These are phyloP conservation scores for Penicillium sp. DNA, from an alignment of 2,329 filamentous ascomycete genomes.

Conservation along the genomic window DNA sequence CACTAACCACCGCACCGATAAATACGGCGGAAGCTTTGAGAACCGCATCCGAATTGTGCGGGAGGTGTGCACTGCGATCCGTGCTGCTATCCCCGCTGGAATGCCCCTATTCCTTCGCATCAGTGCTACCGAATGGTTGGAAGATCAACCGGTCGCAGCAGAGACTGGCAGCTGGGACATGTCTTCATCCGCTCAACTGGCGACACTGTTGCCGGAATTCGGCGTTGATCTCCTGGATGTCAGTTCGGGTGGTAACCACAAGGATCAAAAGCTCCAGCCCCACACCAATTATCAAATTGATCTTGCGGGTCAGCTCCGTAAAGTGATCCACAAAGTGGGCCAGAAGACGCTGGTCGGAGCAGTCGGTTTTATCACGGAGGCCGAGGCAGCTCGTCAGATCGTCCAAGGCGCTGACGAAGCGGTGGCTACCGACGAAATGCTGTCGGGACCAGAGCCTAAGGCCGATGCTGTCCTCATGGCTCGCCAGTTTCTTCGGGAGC, in stretches of 20 bases:
- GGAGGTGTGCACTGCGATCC: slow-evolving; percentile 62
- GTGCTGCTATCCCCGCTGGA: slow-evolving; percentile 60
- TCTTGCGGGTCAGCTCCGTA: slow-evolving; percentile 48
- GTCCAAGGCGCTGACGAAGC: slow-evolving; percentile 38
- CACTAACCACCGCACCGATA: slow-evolving; percentile 64
- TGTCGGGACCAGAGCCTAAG: slow-evolving; percentile 29
- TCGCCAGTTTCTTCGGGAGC: slow-evolving; percentile 56
- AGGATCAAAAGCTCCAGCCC: slow-evolving; percentile 44
- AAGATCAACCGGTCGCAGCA: slow-evolving; percentile 38
- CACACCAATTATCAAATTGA: slow-evolving; percentile 53
- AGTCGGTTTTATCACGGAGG: slow-evolving; percentile 55
- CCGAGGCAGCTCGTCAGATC: slow-evolving; percentile 51
- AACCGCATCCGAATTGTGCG: slow-evolving; percentile 67
- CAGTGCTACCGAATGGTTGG: slow-evolving; percentile 71
- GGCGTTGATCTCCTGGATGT: slow-evolving; percentile 50
- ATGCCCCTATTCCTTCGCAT: slow-evolving; percentile 73
- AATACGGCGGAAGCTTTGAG: slow-evolving; percentile 51
- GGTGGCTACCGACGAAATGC: slow-evolving; percentile 23
- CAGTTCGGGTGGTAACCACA: slow-evolving; percentile 47
- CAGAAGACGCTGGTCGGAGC: slow-evolving; percentile 51
- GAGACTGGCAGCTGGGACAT: slow-evolving; percentile 41
- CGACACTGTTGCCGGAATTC: slow-evolving; percentile 41
- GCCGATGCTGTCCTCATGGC: slow-evolving; percentile 54
- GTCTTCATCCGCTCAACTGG: slow-evolving; percentile 39
- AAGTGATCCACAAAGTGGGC: slow-evolving; percentile 37